Evolutionary conservation across 371 early-diverging fungal species (phyloP), one percentile per base, ranked within the genome.

Genomic region (Mucor mucedo): DNA sequence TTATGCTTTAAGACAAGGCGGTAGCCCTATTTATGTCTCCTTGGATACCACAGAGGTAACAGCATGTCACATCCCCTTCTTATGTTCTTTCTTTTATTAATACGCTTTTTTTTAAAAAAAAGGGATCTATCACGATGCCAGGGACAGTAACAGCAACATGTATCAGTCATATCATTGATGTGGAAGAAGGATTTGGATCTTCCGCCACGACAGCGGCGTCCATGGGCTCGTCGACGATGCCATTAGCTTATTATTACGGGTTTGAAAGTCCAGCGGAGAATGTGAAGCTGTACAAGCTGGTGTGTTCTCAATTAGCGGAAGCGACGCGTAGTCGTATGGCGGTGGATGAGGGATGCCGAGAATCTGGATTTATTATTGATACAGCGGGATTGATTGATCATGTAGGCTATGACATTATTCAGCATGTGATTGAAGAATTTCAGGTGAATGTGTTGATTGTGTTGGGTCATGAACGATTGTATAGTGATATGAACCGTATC

Each of bases 161-260:
- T 0, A 78, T 96, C 4, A 80, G 80, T 32, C 85, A 91, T 27
- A 80, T 88, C 30, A 83, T 97, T 21, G 95, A 94, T 63, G 81
- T 90, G 0, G 96, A 96, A 66, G 93, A 93, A 66, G 96, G 91
- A 9, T 90, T 97, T 69, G 87, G 89, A 9, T 88, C 89, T 11
- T 88, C 91, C n/a, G 89, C 87, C 11, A 86, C 85, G 4, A 85
- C 89, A 21, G 80, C 88, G 4, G 87, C 88, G 2, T 85, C 87
- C 0, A 80, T 84, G 44, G 90, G 89, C 29, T 83, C 84, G 14
- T 83, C 88, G 0, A 87, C 87, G 1, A 85, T 90, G 71, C 97
- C 98, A 27, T 57, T 95, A 10, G 92, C 88, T 4, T 95, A 91
- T 69, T 96, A 95, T 71, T 96, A 92, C 73, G 98, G 98, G n/a